Evolutionary conservation across 768 basidiomycete species (phyloP), one percentile per base, ranked within the genome.

Genomic region (Rossbeevera mucosa): DNA sequence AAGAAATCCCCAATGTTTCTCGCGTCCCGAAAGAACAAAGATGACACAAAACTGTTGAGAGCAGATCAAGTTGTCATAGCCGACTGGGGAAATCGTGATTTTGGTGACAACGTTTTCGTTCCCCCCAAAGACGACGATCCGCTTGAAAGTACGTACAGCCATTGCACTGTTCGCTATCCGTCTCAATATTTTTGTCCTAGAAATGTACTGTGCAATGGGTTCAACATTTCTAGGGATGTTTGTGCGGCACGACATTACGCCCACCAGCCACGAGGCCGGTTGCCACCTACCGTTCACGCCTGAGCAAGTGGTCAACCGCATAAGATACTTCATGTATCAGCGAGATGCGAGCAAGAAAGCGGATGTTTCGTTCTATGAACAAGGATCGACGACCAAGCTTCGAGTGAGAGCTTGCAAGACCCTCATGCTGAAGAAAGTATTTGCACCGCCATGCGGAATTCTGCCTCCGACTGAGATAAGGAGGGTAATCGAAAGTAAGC

Each of bases 121-220:
- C 53, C 54, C 12, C 58, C 58, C 4, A 28, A 51, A 21, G 53
- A 60, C 20, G 53, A 60, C 7, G 50, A 43, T 16, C 5, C 5
- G 3, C 47, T 60, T 4, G 31, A 59, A 30, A 59, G 58, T 60
- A 21, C 5, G 57, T 21, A n/a, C 22, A n/a, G 11, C 13, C 7
- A n/a, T 22, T n/a, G 1, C 3, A 16, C 25, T 14, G 25, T 13
- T 40, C 7, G 21, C 33, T 12, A 22, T 28, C 21, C 5, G 9
- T 12, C 18, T 25, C 14, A 40, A 16, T 28, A 36, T 2, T 28
- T 25, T 11, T 9, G 5, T 36, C 20, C 4, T 26, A 59, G 58
- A 51, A 38, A 41, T 59, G 58, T 59, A 59, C 31, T 18, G 21
- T 18, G 45, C 46, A 7, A 49, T 60, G 59, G 59, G 54, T 13